Percentiles rank a stretch among this genome's conserved stretches.
phyloP scores from a whole-genome alignment of 164 flowering plant species.

The Cinnamomum chago region DNA sequence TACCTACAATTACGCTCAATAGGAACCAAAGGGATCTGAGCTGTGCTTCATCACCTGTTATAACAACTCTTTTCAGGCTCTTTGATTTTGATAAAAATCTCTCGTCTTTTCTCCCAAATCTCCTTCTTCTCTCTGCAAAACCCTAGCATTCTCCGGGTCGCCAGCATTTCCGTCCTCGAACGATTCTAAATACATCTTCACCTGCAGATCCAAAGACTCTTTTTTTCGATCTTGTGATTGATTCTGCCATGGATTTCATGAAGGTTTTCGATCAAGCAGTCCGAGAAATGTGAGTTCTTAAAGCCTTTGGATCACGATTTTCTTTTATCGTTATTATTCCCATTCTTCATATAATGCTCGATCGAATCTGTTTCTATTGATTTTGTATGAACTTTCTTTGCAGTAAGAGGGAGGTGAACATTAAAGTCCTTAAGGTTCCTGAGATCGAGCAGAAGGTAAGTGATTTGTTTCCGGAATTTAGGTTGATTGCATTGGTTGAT shows the following conservation, averaged over 20 bases:
- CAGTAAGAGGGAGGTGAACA: constrained; percentile 95
- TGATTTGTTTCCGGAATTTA: neutral
- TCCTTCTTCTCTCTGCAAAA: neutral
- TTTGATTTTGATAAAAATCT: no score
- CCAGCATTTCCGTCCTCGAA: neutral
- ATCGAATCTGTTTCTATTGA: constrained; percentile 1
- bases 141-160: neutral
- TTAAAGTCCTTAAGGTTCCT: constrained; percentile 35
- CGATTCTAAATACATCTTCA: neutral
- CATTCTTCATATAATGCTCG: neutral
- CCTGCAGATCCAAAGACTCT: neutral
- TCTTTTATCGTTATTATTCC: neutral
- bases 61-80: no score
- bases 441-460: constrained; percentile 83
- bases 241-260: constrained; percentile 87
- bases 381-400: constrained; percentile 2
- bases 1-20: no score
- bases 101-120: neutral
- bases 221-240: neutral
- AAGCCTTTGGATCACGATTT: neutral
- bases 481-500: neutral
- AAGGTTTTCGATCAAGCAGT: constrained; percentile 96
- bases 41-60: no score
- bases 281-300: constrained; percentile 74
- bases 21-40: no score